Evolutionary conservation across 345 rosid species (phyloP).

Genomic region (Boechera retrofracta): DNA sequence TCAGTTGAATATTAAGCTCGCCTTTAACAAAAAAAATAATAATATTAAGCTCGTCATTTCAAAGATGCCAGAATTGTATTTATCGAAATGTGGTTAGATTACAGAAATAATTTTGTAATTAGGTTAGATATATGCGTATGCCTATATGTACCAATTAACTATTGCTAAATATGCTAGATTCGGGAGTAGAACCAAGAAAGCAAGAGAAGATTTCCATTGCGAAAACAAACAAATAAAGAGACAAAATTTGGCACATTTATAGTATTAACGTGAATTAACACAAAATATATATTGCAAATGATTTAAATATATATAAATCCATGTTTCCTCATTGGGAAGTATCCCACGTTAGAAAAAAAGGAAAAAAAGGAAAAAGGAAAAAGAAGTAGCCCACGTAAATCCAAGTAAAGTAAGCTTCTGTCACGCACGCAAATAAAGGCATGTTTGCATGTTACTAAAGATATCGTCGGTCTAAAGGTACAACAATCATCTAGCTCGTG

Average conservation of each 20-base stretch:
- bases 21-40: no score
- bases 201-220: constrained; percentile 10
- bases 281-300: no score
- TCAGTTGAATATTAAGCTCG: background rate
- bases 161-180: background rate
- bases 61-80: background rate
- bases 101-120: background rate
- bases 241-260: background rate
- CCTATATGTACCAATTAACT: background rate
- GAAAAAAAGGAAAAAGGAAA: no score
- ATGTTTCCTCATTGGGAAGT: constrained; percentile 19
- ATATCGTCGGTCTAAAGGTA: constrained; percentile 27
- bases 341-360: no score
- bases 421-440: constrained; percentile 36
- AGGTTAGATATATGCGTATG: background rate
- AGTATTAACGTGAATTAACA: background rate
- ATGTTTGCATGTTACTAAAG: constrained; percentile 24
- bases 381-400: constrained; percentile 32
- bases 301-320: no score
- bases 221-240: constrained; percentile 25
- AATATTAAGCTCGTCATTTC: background rate
- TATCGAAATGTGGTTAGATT: background rate
- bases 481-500: constrained; percentile 8
- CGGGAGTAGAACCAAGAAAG: background rate
- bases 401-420: constrained; percentile 29